Conservation (phyloP, 1,284 basidiomycete genomes). For the Irpex rosettiformis region DNA sequence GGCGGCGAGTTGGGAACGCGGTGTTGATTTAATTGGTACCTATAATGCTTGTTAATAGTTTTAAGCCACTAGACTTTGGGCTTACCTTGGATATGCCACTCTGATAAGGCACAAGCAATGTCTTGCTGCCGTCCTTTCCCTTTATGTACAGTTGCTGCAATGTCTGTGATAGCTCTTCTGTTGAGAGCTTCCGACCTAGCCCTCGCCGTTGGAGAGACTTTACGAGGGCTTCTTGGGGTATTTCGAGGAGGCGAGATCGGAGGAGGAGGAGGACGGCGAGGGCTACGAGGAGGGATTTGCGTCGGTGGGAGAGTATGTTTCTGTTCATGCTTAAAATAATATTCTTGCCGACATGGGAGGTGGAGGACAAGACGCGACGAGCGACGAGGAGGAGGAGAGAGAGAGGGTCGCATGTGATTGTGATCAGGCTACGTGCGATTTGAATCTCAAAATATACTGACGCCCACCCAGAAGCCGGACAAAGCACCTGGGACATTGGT, state of each 20-base stretch:
- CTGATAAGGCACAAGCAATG: slow-evolving; percentile 64
- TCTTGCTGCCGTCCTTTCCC: slow-evolving; percentile 55
- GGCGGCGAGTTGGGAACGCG: slow-evolving; percentile 37
- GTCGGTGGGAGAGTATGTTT: neutral
- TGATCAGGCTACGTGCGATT: no score
- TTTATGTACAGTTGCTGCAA: slow-evolving; percentile 56
- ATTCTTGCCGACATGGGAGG: neutral
- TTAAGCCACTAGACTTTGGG: slow-evolving; percentile 1
- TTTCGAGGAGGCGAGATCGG: slow-evolving; percentile 39
- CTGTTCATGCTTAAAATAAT: neutral
- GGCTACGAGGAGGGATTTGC: slow-evolving; percentile 12
- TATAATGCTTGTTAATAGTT: neutral
- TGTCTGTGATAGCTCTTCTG: slow-evolving; percentile 44
- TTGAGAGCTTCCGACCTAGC: slow-evolving; percentile 28
- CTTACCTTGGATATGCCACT: slow-evolving; percentile 59
- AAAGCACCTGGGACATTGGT: no score
- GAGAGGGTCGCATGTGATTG: no score
- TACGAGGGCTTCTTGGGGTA: slow-evolving; percentile 28
- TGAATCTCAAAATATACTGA: no score
- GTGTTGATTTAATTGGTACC: slow-evolving; percentile 39
- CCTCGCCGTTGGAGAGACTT: slow-evolving; percentile 21
- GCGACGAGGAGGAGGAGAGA: no score
- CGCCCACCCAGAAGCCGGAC: no score
- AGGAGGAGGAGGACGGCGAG: slow-evolving; percentile 37
- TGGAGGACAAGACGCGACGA: no score